Evolutionary conservation across 257 asterid genomes (phyloP).

Genomic region (Cruciata laevipes): DNA sequence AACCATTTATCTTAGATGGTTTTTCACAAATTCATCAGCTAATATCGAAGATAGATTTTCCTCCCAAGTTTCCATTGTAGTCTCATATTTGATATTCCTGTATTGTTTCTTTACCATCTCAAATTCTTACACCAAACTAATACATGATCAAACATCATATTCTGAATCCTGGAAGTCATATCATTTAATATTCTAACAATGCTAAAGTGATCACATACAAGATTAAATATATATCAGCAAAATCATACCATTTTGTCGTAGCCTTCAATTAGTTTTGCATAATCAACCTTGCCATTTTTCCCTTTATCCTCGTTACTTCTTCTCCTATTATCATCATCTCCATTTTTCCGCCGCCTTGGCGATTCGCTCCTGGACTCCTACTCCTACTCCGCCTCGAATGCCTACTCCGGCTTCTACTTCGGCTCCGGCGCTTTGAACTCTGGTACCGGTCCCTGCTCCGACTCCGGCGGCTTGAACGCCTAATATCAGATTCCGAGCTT

Average conservation of each 20-base stretch:
- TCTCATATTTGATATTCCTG: too few relatives aligned
- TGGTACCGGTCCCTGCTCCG: slow-evolving; percentile 36
- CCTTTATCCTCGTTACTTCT: slow-evolving; percentile 23
- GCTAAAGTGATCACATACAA: not conserved
- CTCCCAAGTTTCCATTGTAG: too few relatives aligned
- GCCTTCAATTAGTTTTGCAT: slow-evolving; percentile 52
- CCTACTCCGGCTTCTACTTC: slow-evolving; percentile 18
- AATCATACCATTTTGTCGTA: slow-evolving; percentile 62
- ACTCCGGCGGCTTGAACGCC: slow-evolving; percentile 15
- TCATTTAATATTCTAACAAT: not conserved
- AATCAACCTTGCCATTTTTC: slow-evolving; percentile 35
- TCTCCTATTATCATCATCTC: slow-evolving; percentile 28
- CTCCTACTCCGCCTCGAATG: slow-evolving; percentile 24
- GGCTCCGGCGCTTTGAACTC: slow-evolving; percentile 31
- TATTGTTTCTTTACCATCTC: not conserved
- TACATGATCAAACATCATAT: not conserved
- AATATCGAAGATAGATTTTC: not conserved
- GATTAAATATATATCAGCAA: not conserved
- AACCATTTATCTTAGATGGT: not conserved
- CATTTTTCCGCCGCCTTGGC: slow-evolving; percentile 29
- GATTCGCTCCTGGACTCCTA: slow-evolving; percentile 35
- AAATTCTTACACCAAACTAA: not conserved
- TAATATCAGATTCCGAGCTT: not conserved
- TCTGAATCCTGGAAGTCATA: not conserved
- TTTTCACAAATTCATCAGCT: not conserved